These are phyloP conservation scores for Erucastrum elatum DNA, from an alignment of 345 rosid genomes.

Conservation along the genomic window DNA sequence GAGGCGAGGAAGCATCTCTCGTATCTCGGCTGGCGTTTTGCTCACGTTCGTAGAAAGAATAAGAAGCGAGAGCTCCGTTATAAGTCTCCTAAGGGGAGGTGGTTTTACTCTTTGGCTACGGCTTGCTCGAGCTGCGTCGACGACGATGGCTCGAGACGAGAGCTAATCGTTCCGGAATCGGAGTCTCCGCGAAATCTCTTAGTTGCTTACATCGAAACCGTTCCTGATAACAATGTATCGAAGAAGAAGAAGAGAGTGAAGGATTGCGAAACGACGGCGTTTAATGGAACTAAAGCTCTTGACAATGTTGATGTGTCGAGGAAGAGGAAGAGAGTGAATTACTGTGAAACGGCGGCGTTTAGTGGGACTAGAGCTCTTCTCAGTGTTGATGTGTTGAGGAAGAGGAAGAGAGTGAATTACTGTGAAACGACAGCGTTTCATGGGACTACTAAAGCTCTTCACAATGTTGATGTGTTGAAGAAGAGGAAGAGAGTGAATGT, in stretches of 20 bases:
- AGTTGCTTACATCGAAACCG: not conserved
- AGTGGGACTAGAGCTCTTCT: not conserved
- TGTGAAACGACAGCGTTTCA: not conserved
- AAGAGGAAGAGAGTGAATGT: not conserved
- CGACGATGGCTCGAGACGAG: not conserved
- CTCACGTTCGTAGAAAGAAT: not conserved
- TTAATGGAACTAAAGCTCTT: not conserved
- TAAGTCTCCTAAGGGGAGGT: slow-evolving; percentile 19
- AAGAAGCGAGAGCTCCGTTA: slow-evolving; percentile 20
- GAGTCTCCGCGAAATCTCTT: not conserved
- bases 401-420: not conserved
- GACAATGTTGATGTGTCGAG: not conserved
- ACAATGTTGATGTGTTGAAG: not conserved
- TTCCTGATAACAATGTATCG: not conserved
- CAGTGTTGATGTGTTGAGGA: not conserved
- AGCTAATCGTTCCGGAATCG: not conserved
- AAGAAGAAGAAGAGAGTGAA: not conserved
- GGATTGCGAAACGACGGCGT: not conserved
- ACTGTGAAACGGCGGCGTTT: not conserved
- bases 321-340: not conserved
- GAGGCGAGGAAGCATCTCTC: slow-evolving; percentile 6
- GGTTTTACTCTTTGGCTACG: not conserved
- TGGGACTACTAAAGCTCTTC: not conserved
- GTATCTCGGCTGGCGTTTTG: slow-evolving; percentile 31
- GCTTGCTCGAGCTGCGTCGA: slow-evolving; percentile 22